Evolutionary conservation across 192 early-diverging fungal genomes (phyloP), one percentile per base, ranked within the genome.

Genomic region (Linderina pennispora): DNA sequence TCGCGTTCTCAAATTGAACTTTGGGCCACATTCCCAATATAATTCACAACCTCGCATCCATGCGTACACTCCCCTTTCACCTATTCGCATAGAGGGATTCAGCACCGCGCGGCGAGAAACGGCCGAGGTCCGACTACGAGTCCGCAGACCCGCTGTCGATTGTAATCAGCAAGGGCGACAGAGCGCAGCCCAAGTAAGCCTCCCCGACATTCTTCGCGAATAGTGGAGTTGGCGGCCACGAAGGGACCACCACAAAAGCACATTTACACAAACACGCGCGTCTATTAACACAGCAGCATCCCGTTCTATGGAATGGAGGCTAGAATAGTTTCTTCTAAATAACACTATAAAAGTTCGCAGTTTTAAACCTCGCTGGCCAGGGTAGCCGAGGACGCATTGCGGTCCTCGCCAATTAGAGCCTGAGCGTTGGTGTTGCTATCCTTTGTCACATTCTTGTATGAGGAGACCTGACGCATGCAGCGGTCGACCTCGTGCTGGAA

Each of bases 81-180:
- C 28, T 31, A 31, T 31, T 31, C 6, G 11, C 28, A 31, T 31
- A 31, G 28, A 5, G 28, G 28, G 28, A 31, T 31, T 5, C 28
- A 5, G 28, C 28, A 31, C n/a, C 16, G 14, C 7, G 6, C 13
- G 23, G 15, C 10, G 10, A 38, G 33, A 41, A 8, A 18, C 13
- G 35, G 24, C 9, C 39, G 1, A 23, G 38, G 18, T 20, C 13
- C 9, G 7, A 13, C 23, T 50, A 58, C 48, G 36, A 40, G 41
- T 58, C 55, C 3, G 45, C 2, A 11, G 55, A 58, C 25, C 48
- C 55, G 17, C 40, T 58, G 16, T 58, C 55, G 36, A 43, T 58
- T 16, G 48, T 58, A 8, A 40, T 58, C 15, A 25, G 15, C 28
- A 9, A 43, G n/a, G n/a, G n/a, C n/a, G n/a, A n/a, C n/a, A n/a